Conservation (phyloP, 768 basidiomycete genomes). For the Stropharia rugosoannulata region DNA sequence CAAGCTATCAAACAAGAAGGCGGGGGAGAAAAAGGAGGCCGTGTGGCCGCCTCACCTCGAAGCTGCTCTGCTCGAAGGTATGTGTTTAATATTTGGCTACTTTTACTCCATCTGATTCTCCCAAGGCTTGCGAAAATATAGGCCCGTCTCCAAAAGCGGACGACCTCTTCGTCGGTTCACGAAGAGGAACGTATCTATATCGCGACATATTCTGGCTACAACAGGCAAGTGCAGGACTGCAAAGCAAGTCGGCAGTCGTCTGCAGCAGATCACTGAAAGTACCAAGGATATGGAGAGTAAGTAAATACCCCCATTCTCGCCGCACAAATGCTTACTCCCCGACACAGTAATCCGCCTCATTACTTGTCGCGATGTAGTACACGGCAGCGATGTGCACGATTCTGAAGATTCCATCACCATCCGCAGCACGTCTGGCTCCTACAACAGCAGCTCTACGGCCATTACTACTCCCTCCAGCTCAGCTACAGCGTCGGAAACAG, state of each 20-base stretch:
- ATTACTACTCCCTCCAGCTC: slow-evolving; percentile 4
- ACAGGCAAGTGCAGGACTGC: slow-evolving; percentile 66
- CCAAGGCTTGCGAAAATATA: slow-evolving; percentile 16
- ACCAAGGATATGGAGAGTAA: slow-evolving; percentile 61
- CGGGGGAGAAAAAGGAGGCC: slow-evolving; percentile 17
- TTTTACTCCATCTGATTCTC: not conserved
- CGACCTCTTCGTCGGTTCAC: slow-evolving; percentile 52
- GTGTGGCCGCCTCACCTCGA: slow-evolving; percentile 25
- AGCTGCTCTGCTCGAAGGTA: slow-evolving; percentile 24
- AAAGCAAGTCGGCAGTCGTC: slow-evolving; percentile 75
- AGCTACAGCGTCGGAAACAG: slow-evolving; percentile 1
- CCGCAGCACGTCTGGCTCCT: not conserved
- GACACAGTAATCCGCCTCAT: slow-evolving; percentile 16
- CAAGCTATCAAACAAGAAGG: slow-evolving; percentile 15
- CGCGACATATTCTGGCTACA: slow-evolving; percentile 59
- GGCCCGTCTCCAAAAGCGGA: slow-evolving; percentile 19
- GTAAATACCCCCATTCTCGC: slow-evolving; percentile 22
- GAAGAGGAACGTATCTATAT: slow-evolving; percentile 72
- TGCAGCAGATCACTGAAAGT: slow-evolving; percentile 73
- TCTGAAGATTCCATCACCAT: slow-evolving; percentile 7
- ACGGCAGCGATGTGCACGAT: not conserved
- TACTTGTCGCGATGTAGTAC: slow-evolving; percentile 15
- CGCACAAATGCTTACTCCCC: not conserved
- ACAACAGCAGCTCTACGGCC: not conserved
- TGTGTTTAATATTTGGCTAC: not conserved